phyloP scores from a whole-genome alignment of 169 alveolate genomes.

The Cryptosporidium sp. region DNA sequence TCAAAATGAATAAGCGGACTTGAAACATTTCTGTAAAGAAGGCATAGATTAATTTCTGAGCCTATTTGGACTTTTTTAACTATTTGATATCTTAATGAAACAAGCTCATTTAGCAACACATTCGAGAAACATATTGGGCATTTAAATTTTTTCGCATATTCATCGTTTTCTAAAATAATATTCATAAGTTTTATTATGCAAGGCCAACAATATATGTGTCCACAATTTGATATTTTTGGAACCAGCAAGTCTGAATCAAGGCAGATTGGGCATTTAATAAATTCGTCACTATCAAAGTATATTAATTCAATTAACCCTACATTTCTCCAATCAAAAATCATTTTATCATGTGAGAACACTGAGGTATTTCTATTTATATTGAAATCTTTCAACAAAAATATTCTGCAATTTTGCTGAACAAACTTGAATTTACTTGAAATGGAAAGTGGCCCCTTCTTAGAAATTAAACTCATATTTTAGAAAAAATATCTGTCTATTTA shows the following conservation, averaged over 20 bases:
- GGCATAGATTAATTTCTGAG: slow-evolving; percentile 31
- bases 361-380: background rate
- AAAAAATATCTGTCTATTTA: background rate
- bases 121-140: slow-evolving; percentile 68
- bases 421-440: slow-evolving; percentile 12
- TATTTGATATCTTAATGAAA: slow-evolving; percentile 55
- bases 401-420: slow-evolving; percentile 51
- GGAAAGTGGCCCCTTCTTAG: background rate
- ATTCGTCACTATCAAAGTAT: slow-evolving; percentile 59
- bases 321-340: slow-evolving; percentile 29
- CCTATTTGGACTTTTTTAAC: slow-evolving; percentile 23
- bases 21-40: slow-evolving; percentile 41
- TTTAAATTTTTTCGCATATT: slow-evolving; percentile 1
- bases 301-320: slow-evolving; percentile 50
- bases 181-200: slow-evolving; percentile 47
- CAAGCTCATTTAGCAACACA: slow-evolving; percentile 43
- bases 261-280: slow-evolving; percentile 65
- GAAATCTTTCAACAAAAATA: slow-evolving; percentile 17
- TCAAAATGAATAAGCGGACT: slow-evolving; percentile 21
- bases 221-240: slow-evolving; percentile 71
- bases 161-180: slow-evolving; percentile 6
- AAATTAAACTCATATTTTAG: background rate
- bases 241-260: slow-evolving; percentile 45
- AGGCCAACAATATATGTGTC: slow-evolving; percentile 76
- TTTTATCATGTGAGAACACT: background rate